phyloP scores from a whole-genome alignment of 2,329 filamentous ascomycete species.

The Fusarium foetens region DNA sequence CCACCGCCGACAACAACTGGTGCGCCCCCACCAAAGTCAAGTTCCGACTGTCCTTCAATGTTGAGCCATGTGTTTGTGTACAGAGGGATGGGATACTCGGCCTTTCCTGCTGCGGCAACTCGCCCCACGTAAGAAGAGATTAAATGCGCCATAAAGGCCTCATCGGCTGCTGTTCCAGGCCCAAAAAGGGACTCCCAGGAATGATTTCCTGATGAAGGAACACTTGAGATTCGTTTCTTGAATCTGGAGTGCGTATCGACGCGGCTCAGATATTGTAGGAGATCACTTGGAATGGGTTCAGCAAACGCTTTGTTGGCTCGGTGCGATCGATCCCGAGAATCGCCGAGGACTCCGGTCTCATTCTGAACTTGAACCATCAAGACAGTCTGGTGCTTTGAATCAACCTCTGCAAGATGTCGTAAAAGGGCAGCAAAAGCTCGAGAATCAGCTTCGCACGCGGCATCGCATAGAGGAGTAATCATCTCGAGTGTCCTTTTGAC shows the following conservation, averaged over 20 bases:
- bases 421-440: slow-evolving; percentile 49
- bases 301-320: slow-evolving; percentile 55
- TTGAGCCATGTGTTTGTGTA: slow-evolving; percentile 54
- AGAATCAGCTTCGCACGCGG: slow-evolving; percentile 47
- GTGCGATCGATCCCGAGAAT: slow-evolving; percentile 59
- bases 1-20: slow-evolving; percentile 52
- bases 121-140: slow-evolving; percentile 48
- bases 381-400: slow-evolving; percentile 59
- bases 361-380: slow-evolving; percentile 69
- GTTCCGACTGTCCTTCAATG: slow-evolving; percentile 45
- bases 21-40: slow-evolving; percentile 46
- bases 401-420: slow-evolving; percentile 53
- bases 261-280: slow-evolving; percentile 43
- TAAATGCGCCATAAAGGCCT: slow-evolving; percentile 52
- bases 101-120: slow-evolving; percentile 51
- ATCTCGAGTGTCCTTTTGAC: slow-evolving; percentile 49
- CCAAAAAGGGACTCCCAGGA: slow-evolving; percentile 52
- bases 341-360: slow-evolving; percentile 62
- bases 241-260: slow-evolving; percentile 46
- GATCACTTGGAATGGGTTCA: slow-evolving; percentile 44
- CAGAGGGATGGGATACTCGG: slow-evolving; percentile 47
- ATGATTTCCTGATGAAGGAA: slow-evolving; percentile 38
- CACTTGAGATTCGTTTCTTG: slow-evolving; percentile 40
- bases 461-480: slow-evolving; percentile 46
- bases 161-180: slow-evolving; percentile 43